Evolutionary conservation across 805 yeast genomes (phyloP).

Genomic region (Candida bentonensis): DNA sequence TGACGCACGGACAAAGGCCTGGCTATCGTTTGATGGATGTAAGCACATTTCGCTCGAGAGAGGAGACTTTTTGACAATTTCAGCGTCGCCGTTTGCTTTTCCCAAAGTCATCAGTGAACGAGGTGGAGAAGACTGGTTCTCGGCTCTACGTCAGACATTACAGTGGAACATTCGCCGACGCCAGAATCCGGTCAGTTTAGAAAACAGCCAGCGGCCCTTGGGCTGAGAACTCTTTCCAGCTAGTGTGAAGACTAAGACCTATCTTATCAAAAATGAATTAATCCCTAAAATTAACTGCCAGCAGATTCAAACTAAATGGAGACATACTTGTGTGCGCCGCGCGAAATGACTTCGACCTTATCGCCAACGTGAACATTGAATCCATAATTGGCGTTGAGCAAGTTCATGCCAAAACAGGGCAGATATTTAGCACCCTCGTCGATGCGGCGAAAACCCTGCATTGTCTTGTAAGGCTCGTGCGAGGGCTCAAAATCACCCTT

Average conservation of each 20-base stretch:
- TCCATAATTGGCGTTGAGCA: constrained; percentile 13
- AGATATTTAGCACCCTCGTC: constrained; percentile 15
- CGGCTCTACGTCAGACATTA: constrained; percentile 54
- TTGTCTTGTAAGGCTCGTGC: constrained; percentile 17
- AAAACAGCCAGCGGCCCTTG: too few relatives aligned
- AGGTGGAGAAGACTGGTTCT: constrained; percentile 59
- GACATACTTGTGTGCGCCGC: background rate
- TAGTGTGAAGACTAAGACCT: too few relatives aligned
- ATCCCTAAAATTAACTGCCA: too few relatives aligned
- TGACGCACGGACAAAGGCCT: constrained; percentile 76
- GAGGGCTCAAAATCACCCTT: constrained; percentile 13
- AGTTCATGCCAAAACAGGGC: constrained; percentile 20
- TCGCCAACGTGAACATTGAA: constrained; percentile 17
- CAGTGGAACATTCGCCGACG: constrained; percentile 90
- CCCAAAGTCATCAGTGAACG: constrained; percentile 68
- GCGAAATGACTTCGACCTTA: constrained; percentile 9
- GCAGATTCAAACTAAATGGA: too few relatives aligned
- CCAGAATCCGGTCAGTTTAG: constrained; percentile 56
- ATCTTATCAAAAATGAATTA: too few relatives aligned
- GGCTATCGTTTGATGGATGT: constrained; percentile 95
- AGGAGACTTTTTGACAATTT: constrained; percentile 77
- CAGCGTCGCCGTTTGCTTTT: constrained; percentile 82
- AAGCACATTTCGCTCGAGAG: constrained; percentile 62
- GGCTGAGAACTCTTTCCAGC: too few relatives aligned
- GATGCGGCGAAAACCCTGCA: constrained; percentile 18